phyloP scores from a whole-genome alignment of 768 basidiomycete genomes.

The Mrakia frigida region DNA sequence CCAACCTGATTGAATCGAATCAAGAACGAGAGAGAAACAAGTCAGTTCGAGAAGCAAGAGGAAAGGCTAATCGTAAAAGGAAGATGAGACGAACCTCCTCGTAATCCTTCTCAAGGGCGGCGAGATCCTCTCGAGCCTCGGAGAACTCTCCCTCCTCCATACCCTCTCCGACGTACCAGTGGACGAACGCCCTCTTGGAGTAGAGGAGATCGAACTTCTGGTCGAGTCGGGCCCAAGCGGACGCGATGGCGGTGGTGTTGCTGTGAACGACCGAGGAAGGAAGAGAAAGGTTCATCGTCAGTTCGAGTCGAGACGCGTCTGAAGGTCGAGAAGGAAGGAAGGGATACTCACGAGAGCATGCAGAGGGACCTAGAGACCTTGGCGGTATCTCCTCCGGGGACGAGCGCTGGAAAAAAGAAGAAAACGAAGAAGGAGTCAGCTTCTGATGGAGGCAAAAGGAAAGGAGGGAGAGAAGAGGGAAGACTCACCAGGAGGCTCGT shows the following conservation, averaged over 20 bases:
- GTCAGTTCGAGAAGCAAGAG: too few relatives aligned
- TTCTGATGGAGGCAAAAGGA: not conserved
- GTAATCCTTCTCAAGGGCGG: slow-evolving; percentile 59
- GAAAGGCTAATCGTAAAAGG: too few relatives aligned
- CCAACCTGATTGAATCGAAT: too few relatives aligned
- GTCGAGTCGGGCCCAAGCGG: slow-evolving; percentile 89
- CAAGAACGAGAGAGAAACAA: too few relatives aligned
- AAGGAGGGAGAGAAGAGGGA: not conserved
- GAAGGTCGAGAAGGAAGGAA: not conserved
- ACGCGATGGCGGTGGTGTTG: slow-evolving; percentile 80
- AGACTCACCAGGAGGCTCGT: slow-evolving; percentile 58
- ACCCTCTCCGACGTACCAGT: slow-evolving; percentile 52
- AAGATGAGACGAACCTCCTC: too few relatives aligned
- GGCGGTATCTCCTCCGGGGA: slow-evolving; percentile 92
- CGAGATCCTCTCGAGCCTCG: slow-evolving; percentile 95
- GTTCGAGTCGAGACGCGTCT: not conserved
- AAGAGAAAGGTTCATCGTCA: not conserved
- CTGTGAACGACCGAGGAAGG: slow-evolving; percentile 46
- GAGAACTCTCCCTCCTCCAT: slow-evolving; percentile 99
- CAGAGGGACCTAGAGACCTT: slow-evolving; percentile 90
- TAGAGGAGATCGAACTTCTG: slow-evolving; percentile 98
- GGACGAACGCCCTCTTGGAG: slow-evolving; percentile 58
- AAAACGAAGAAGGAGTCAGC: not conserved
- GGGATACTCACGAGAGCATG: slow-evolving; percentile 57
- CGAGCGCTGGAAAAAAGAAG: slow-evolving; percentile 56